A percentile compares a stretch with the other conserved stretches of the same genome.
Evolutionary conservation across 495 filamentous ascomycete genomes (phyloP).

Genomic region (Daldinia caldariorum): DNA sequence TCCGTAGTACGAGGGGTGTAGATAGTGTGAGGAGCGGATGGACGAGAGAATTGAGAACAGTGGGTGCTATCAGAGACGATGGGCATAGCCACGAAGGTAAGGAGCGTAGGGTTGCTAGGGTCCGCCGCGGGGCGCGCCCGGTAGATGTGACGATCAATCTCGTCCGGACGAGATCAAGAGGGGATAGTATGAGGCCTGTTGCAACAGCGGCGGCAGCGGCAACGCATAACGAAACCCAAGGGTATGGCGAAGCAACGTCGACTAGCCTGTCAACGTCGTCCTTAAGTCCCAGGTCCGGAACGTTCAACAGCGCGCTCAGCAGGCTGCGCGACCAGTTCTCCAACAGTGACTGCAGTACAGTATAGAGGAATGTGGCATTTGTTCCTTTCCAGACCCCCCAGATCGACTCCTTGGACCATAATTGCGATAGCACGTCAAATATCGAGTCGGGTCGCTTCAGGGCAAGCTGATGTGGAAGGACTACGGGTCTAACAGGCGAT

Average conservation of each 20-base stretch:
- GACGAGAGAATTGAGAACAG: slow-evolving; percentile 84
- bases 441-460: slow-evolving; percentile 77
- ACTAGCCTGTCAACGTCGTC: slow-evolving; percentile 61
- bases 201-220: slow-evolving; percentile 84
- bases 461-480: slow-evolving; percentile 68
- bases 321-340: slow-evolving; percentile 88
- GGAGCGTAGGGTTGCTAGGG: slow-evolving; percentile 75
- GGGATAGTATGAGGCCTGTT: slow-evolving; percentile 80
- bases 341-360: slow-evolving; percentile 80
- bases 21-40: slow-evolving; percentile 81
- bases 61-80: slow-evolving; percentile 74
- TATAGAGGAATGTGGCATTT: slow-evolving; percentile 90
- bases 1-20: slow-evolving; percentile 82
- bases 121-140: slow-evolving; percentile 73
- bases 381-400: slow-evolving; percentile 95
- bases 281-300: slow-evolving; percentile 78
- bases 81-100: slow-evolving; percentile 83
- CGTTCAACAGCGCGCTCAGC: slow-evolving; percentile 81
- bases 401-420: slow-evolving; percentile 89
- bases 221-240: slow-evolving; percentile 76
- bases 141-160: slow-evolving; percentile 86
- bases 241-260: slow-evolving; percentile 75
- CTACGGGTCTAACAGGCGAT: slow-evolving; percentile 41
- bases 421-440: slow-evolving; percentile 78
- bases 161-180: slow-evolving; percentile 89